phyloP scores from a whole-genome alignment of 2,329 filamentous ascomycete genomes.

The Fusarium succisae region DNA sequence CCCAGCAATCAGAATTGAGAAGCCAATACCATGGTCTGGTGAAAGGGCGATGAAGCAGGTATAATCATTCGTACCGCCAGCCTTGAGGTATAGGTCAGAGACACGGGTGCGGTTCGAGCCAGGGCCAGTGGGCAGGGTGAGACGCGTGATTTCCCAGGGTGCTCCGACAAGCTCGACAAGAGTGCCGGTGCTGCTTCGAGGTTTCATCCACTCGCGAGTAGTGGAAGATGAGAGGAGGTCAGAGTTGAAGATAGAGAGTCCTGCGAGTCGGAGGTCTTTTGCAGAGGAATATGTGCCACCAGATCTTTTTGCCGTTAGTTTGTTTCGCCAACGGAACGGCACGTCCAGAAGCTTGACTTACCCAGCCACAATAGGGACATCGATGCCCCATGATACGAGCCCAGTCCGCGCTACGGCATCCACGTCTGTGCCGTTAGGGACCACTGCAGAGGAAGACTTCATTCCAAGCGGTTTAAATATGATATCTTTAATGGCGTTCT shows the following conservation, averaged over 20 bases:
- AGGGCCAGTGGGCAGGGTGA: slow-evolving; percentile 35
- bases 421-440: slow-evolving; percentile 5
- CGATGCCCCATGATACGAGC: slow-evolving; percentile 1
- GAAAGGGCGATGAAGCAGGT: slow-evolving; percentile 16
- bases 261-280: slow-evolving; percentile 22
- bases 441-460: background rate
- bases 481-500: slow-evolving; percentile 8
- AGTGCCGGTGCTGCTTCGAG: slow-evolving; percentile 26
- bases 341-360: background rate
- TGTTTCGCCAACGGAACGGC: accelerated
- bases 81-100: slow-evolving; percentile 31
- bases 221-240: slow-evolving; percentile 10
- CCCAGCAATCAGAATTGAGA: slow-evolving; percentile 42
- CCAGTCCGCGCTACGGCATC: slow-evolving; percentile 21
- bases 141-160: slow-evolving; percentile 36
- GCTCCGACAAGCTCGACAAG: slow-evolving; percentile 31
- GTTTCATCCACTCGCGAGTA: slow-evolving; percentile 34
- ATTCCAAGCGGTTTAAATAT: slow-evolving; percentile 25
- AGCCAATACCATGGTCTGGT: slow-evolving; percentile 35
- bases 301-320: background rate
- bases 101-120: slow-evolving; percentile 27
- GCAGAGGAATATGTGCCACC: slow-evolving; percentile 24
- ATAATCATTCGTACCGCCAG: slow-evolving; percentile 20
- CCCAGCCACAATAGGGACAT: slow-evolving; percentile 36
- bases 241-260: slow-evolving; percentile 35